Base-by-base conservation (phyloP, 805 yeast species). In the baker's yeast (Saccharomyces cerevisiae) region DNA sequence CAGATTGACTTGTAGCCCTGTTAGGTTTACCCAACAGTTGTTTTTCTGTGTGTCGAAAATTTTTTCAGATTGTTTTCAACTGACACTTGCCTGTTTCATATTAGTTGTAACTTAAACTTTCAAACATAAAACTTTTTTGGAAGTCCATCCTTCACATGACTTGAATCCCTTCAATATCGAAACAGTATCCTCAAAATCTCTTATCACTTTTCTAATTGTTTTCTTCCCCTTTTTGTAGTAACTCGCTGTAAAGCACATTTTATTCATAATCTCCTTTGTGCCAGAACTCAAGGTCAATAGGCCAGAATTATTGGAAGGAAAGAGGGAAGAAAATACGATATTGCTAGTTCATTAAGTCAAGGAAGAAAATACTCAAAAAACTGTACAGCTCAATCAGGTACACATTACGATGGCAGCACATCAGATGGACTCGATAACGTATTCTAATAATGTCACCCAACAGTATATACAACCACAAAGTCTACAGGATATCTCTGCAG, bases 401-500 rank as follows among this genome's bases (percentile, higher is more conserved):
- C 22, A 36, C 27, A 9, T 11, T 17, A 17, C 17, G 24, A 36
- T 36, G 43, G 13, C 43, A n/a, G 43, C 43, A n/a, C 22, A 36
- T 17, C 43, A 36, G 17, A 36, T 36, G 11, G 43, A 36, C 9
- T 17, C 43, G 11, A 36, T 21, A 36, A 24, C 24, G 43, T 36
- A 36, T 8, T 4, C 43, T 17, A 36, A 17, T 17, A 36, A 8
- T 11, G 43, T 36, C 24, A 36, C 43, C 4, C 43, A 48, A 13
- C 54, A 24, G 11, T 47, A 46, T 21, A 43, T 32, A 22, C 51
- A 50, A 46, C 41, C 50, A 47, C 57, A 53, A 43, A 41, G 28
- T 41, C 10, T 55, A 21, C 36, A 52, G 2, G 54, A 63, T 41
- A 28, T n/a, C 14, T 24, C 24, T n/a, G 43, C 51, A 13, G 46